Evolutionary conservation across 164 flowering plant species (phyloP).

Genomic region (Vitis labrusca): DNA sequence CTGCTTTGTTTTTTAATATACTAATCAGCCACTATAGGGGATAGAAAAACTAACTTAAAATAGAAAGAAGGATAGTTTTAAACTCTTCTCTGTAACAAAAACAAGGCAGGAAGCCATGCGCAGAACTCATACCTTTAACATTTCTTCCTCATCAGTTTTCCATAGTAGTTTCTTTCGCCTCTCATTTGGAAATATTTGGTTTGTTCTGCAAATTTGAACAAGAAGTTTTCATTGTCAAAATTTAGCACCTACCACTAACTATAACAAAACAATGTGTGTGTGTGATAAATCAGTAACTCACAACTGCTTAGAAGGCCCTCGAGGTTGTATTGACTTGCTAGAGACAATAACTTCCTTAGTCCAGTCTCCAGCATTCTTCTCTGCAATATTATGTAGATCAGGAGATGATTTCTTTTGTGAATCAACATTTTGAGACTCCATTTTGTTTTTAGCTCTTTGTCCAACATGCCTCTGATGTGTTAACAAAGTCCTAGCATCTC

Average conservation of each 20-base stretch:
- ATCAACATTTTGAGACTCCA: not conserved
- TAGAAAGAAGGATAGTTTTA: no score
- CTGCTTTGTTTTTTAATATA: no score
- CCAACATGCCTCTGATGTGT: conserved; percentile 2
- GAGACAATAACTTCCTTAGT: not conserved
- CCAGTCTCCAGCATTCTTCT: not conserved
- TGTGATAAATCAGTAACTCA: conserved; percentile 6
- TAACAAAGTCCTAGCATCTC: not conserved
- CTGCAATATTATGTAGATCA: no score
- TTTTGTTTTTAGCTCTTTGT: not conserved
- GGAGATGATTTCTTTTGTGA: conserved; percentile 2
- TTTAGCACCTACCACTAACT: not conserved
- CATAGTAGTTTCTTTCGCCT: conserved; percentile 42
- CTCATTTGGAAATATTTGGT: conserved; percentile 9
- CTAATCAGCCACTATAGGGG: no score
- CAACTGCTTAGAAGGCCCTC: conserved; percentile 4
- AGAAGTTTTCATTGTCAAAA: not conserved
- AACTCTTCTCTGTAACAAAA: no score
- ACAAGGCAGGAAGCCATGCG: no score
- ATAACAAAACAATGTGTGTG: not conserved
- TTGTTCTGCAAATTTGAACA: conserved; percentile 26
- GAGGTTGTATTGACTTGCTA: not conserved
- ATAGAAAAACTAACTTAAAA: no score
- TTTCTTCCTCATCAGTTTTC: conserved; percentile 57
- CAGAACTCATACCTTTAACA: conserved; percentile 39